Percentiles rank a stretch among this genome's conserved stretches.
Conservation (phyloP, 768 basidiomycete genomes). For the Tremella yokohamensis region DNA sequence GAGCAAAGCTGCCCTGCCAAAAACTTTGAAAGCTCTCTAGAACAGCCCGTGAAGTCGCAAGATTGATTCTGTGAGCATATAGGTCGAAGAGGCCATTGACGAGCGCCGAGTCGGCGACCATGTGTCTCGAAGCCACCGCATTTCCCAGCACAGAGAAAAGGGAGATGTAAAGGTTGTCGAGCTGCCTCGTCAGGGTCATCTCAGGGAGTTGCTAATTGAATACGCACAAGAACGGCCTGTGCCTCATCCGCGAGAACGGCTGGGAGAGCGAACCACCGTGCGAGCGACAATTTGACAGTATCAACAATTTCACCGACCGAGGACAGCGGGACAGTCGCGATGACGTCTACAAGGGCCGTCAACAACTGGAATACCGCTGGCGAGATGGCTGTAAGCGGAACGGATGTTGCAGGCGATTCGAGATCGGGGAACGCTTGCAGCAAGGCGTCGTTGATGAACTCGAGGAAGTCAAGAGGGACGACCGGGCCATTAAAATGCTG, state of each 20-base stretch:
- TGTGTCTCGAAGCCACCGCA: constrained; percentile 16
- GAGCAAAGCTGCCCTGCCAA: constrained; percentile 25
- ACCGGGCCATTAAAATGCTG: constrained; percentile 27
- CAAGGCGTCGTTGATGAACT: constrained; percentile 25
- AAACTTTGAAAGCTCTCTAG: constrained; percentile 32
- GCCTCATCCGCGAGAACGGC: too few relatives aligned
- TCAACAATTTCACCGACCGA: constrained; percentile 20
- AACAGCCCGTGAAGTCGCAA: constrained; percentile 20
- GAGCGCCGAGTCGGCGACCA: constrained; percentile 17
- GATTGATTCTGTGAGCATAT: constrained; percentile 33
- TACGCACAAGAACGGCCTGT: too few relatives aligned
- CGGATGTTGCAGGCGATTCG: background rate
- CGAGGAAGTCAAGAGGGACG: constrained; percentile 36
- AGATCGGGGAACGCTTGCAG: constrained; percentile 25
- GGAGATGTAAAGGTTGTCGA: constrained; percentile 34
- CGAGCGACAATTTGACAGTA: constrained; percentile 13
- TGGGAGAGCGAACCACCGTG: constrained; percentile 12
- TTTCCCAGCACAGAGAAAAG: constrained; percentile 17
- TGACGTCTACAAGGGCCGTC: constrained; percentile 7
- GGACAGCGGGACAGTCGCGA: constrained; percentile 14
- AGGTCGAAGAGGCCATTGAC: constrained; percentile 29
- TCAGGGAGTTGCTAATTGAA: too few relatives aligned
- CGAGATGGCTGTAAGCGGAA: constrained; percentile 12
- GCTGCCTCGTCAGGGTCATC: constrained; percentile 13
- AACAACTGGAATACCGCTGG: constrained; percentile 26